Base-by-base conservation (phyloP, 176 grass and related monocot species). In the Urochloa ruziziensis region DNA sequence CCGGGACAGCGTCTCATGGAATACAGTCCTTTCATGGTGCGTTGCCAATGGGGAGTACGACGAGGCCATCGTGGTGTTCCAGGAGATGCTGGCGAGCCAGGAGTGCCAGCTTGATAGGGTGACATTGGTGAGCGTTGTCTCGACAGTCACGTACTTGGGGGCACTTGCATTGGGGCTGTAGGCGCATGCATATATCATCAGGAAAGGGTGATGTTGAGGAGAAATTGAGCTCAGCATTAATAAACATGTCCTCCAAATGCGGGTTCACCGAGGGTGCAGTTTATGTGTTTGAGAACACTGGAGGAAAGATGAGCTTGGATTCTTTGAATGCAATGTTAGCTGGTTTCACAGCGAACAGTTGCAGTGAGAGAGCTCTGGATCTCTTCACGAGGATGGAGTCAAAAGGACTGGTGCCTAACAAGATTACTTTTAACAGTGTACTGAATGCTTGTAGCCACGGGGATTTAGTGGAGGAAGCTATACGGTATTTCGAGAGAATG, bases 381-480 rank as follows among this genome's bases (percentile, higher is more conserved):
- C 74, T 94, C 68, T 94, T 94, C 6, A 7, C 82, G 21, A 83
- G 48, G 70, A 83, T 94, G 80, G 92, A 86, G 70, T 68, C 73
- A 78, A 62, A 48, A 66, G 80, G 75, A 25, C 28, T 91, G 1
- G 44, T 80, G 46, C 92, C 92, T 57, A 86, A 84, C 74, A 88
- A 81, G 76, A 88, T 94, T 67, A 91, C 88, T 24, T 88, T 94
- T 70, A 87, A 88, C 66, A 62, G 56, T 61, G 24, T 88, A 17
- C 82, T 94, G 66, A 94, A 94, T 91, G 86, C 88, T 81, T 94
- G 92, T 57, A 91, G 92, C 58, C 88, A 91, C 3, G 75, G 86
- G n/a, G 92, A 83, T 2, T 81, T 91, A 35, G 39, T 88, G 2
- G 27, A 91, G 83, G 68, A 83, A 83, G 91, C 88, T 47, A 67